phyloP scores from a whole-genome alignment of 2,329 filamentous ascomycete genomes.

The Phyllosticta capitalensis region DNA sequence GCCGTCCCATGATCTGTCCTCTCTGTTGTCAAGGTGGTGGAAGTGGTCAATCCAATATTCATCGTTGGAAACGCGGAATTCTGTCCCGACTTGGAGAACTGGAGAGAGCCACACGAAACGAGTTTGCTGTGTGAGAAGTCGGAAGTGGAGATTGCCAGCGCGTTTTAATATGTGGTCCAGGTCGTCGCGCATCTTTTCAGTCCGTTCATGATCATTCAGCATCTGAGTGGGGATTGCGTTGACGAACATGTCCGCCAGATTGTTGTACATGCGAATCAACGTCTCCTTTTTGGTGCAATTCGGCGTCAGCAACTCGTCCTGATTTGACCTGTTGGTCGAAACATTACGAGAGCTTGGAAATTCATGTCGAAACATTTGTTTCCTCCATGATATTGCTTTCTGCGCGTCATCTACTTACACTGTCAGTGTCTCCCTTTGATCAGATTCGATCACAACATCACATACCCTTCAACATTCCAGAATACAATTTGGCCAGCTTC shows the following conservation, averaged over 20 bases:
- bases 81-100: neutral
- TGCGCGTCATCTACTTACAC: neutral
- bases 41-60: neutral
- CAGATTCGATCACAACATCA: neutral
- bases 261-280: neutral
- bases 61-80: neutral
- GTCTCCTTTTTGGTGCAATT: neutral
- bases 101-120: neutral
- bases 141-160: neutral
- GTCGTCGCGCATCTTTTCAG: neutral
- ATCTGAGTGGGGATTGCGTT: neutral
- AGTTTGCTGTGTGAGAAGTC: neutral
- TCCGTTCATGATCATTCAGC: neutral
- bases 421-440: neutral
- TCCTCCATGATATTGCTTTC: neutral
- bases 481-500: neutral
- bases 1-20: neutral
- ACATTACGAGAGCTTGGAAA: neutral
- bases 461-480: neutral
- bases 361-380: neutral
- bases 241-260: neutral
- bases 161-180: neutral
- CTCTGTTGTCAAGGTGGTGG: neutral
- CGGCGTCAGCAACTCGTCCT: neutral
- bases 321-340: neutral